These are phyloP conservation scores for Phoma sp. DNA, from an alignment of 2,329 filamentous ascomycete genomes.

Conservation along the genomic window DNA sequence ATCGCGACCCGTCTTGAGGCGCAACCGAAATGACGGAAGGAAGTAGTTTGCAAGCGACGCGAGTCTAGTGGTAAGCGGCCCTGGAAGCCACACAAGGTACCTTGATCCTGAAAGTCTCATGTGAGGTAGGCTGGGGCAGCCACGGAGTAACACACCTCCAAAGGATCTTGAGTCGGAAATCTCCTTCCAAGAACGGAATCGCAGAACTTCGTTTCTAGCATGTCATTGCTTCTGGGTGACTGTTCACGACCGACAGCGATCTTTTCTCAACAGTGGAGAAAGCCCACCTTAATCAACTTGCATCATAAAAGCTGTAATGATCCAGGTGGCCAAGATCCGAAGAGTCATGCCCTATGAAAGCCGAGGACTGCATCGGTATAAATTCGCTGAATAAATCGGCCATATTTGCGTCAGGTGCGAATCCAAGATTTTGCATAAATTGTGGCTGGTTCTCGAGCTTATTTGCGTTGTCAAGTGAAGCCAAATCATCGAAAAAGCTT, in stretches of 20 bases:
- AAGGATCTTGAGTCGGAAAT: too few species aligned
- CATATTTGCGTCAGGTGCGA: conserved; percentile 66
- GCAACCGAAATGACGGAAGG: conserved; percentile 1
- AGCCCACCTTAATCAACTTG: conserved; percentile 15
- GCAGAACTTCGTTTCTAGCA: neutral
- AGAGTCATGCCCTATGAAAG: conserved; percentile 36
- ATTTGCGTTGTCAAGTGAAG: conserved; percentile 61
- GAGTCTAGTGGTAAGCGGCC: neutral
- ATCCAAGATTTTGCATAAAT: conserved; percentile 71
- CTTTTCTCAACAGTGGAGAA: too few species aligned
- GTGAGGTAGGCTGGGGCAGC: neutral
- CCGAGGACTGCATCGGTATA: conserved; percentile 45
- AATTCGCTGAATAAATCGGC: conserved; percentile 58
- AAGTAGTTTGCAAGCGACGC: neutral
- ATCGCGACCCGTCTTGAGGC: conserved; percentile 20
- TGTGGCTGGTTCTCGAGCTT: conserved; percentile 63
- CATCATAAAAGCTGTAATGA: conserved; percentile 37
- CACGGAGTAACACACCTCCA: neutral
- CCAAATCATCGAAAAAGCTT: conserved; percentile 64
- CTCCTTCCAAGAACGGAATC: too few species aligned
- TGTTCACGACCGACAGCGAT: too few species aligned
- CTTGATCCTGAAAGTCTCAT: neutral
- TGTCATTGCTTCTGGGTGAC: neutral
- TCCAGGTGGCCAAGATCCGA: conserved; percentile 29
- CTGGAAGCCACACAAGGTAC: neutral